A percentile compares a stretch with the other conserved stretches of the same genome.
phyloP scores from a whole-genome alignment of 345 rosid species.

The Lepidium sativum region DNA sequence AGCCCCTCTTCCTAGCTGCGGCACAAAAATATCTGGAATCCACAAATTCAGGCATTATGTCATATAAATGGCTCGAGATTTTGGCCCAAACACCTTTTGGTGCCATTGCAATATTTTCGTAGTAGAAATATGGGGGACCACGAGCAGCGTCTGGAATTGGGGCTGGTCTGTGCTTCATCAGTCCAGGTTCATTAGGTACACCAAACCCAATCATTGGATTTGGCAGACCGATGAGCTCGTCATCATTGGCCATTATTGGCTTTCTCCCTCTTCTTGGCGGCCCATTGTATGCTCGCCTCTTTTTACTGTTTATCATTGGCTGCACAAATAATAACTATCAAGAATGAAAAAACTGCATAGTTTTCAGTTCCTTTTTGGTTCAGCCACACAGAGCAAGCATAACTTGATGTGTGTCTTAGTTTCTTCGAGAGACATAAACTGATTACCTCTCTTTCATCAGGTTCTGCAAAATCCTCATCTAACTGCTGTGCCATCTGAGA shows the following conservation, averaged over 20 bases:
- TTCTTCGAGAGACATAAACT: background rate
- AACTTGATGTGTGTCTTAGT: background rate
- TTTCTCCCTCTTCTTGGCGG: background rate
- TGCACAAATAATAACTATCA: background rate
- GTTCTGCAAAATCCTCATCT: background rate
- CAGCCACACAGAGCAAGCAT: background rate
- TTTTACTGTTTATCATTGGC: background rate
- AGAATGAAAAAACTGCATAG: background rate
- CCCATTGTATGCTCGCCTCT: background rate
- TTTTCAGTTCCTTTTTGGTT: background rate
- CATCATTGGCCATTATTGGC: background rate
- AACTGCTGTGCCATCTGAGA: conserved; percentile 18
- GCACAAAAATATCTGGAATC: conserved; percentile 13
- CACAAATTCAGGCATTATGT: conserved; percentile 23
- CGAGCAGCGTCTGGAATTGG: conserved; percentile 2
- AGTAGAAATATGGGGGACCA: conserved; percentile 24
- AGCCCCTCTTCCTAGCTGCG: conserved; percentile 29
- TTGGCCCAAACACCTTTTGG: conserved; percentile 27
- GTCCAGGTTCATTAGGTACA: background rate
- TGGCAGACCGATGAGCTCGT: background rate
- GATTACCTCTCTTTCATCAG: conserved; percentile 2
- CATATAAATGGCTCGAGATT: conserved; percentile 19
- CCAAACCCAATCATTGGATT: conserved; percentile 32
- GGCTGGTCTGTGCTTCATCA: background rate
- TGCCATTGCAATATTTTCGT: conserved; percentile 23